Base-by-base conservation (phyloP, 768 basidiomycete species). In the Agrocybe pediades region DNA sequence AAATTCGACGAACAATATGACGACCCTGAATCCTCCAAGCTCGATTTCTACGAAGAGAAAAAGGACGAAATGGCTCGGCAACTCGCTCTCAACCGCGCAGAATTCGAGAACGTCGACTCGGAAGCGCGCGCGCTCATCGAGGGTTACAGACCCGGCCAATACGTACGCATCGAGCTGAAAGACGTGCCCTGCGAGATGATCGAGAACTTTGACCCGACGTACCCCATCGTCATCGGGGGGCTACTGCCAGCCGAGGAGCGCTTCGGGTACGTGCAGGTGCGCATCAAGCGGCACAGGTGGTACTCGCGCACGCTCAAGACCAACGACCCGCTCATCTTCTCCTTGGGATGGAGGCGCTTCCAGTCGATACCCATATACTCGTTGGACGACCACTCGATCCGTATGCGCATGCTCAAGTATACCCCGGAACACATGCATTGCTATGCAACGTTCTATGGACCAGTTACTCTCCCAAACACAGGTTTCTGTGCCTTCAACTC, bases 391-490 rank as follows among this genome's bases (percentile, higher is more conserved):
- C 95, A 97, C 66, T 93, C 90, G 9, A 96, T 98, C 61, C 90
- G 97, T 16, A 97, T 98, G 87, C 92, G 97, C 29, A 91, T 98
- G 88, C 89, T 99, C 74, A 99, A 99, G 74, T 99, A 99, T 68
- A 98, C 97, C 0, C 97, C 97, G 0, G 97, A 99, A 72, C 97
- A 99, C 65, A 98, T 96, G 97, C 97, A 99, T 68, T 99, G 97
- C 65, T 96, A 88, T 65, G 96, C 95, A 2, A 97, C 95, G 2
- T 97, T 98, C 71, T 99, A 95, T 65, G 96, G 94, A 0, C 96
- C 97, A 6, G 86, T 93, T 19, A 77, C 93, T 2, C 75, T 92
- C 0, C 96, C 95, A 19, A 97, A 97, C 71, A 97, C 93, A 0
- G 95, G 95, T 26, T 95, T 99, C 73, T 98, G 97, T 69, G 90